These are phyloP conservation scores for Aspergillus hortae DNA, from an alignment of 2,329 filamentous ascomycete species.

Conservation along the genomic window DNA sequence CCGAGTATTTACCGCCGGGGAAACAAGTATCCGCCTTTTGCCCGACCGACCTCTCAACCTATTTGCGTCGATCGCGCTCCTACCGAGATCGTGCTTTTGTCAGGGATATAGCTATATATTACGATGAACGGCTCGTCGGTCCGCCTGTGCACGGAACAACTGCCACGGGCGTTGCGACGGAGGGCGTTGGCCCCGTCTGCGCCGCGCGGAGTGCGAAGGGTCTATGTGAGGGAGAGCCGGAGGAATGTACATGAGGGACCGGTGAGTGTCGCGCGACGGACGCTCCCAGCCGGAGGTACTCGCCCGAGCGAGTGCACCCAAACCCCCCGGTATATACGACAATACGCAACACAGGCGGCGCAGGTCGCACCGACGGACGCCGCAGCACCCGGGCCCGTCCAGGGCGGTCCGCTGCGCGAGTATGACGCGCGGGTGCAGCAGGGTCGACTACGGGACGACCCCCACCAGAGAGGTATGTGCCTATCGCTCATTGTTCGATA, in stretches of 20 bases:
- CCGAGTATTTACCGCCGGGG: constrained; percentile 13
- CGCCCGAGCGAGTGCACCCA: neutral
- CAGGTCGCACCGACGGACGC: neutral
- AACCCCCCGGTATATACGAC: constrained; percentile 8
- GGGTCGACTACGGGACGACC: constrained; percentile 76
- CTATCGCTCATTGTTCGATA: neutral
- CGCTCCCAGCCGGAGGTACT: no score
- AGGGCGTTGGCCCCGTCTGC: constrained; percentile 17
- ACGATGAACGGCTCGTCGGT: constrained; percentile 30
- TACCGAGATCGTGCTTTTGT: no score
- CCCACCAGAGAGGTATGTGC: constrained; percentile 75
- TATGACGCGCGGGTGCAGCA: constrained; percentile 77
- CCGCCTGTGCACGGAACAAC: constrained; percentile 27
- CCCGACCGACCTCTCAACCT: neutral
- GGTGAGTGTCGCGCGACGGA: neutral
- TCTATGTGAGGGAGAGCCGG: constrained; percentile 17
- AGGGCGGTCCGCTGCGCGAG: constrained; percentile 72
- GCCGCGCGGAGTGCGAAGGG: constrained; percentile 14
- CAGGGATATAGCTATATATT: neutral
- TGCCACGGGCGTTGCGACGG: constrained; percentile 24
- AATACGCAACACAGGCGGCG: constrained; percentile 9
- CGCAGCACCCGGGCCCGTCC: constrained; percentile 4
- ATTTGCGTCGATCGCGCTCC: neutral
- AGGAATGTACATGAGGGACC: constrained; percentile 12
- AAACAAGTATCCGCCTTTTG: neutral